A percentile compares a stretch with the other conserved stretches of the same genome.
Evolutionary conservation across 768 basidiomycete species (phyloP).

Genomic region (Mrakia hoshinonis): DNA sequence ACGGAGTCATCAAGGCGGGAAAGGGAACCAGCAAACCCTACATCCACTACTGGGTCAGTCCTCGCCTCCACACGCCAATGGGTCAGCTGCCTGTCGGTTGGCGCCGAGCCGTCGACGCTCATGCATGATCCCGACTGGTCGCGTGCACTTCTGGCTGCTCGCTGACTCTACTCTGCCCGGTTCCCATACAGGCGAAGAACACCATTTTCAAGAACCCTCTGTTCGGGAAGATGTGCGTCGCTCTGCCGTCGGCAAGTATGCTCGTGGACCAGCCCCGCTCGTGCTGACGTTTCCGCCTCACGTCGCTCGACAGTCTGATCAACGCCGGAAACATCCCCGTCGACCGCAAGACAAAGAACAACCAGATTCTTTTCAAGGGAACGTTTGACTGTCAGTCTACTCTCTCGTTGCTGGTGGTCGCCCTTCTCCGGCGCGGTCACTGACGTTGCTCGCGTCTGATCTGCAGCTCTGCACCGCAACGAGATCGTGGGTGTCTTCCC

Average conservation of each 20-base stretch:
- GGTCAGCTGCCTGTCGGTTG: background rate
- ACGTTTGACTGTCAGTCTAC: constrained; percentile 57
- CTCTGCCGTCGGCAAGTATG: background rate
- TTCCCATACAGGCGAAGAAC: constrained; percentile 68
- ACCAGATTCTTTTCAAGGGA: constrained; percentile 73
- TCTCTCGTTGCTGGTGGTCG: background rate
- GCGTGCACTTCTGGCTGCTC: background rate
- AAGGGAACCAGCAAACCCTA: constrained; percentile 47
- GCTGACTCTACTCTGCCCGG: constrained; percentile 44
- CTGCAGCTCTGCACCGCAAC: constrained; percentile 56
- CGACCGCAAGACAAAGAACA: constrained; percentile 87
- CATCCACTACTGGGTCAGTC: constrained; percentile 52
- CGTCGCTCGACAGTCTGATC: background rate
- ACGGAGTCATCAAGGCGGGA: constrained; percentile 23
- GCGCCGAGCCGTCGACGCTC: background rate
- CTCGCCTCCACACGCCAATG: background rate
- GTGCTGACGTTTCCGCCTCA: background rate
- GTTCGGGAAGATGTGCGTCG: constrained; percentile 50
- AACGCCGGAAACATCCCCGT: constrained; percentile 61
- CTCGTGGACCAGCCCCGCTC: background rate
- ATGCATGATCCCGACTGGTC: background rate
- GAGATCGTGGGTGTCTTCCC: constrained; percentile 87
- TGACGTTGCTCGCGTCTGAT: background rate
- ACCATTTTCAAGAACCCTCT: constrained; percentile 71
- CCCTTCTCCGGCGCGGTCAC: background rate